These are phyloP conservation scores for Litsea cubeba DNA, from an alignment of 164 flowering plant species.

Conservation along the genomic window DNA sequence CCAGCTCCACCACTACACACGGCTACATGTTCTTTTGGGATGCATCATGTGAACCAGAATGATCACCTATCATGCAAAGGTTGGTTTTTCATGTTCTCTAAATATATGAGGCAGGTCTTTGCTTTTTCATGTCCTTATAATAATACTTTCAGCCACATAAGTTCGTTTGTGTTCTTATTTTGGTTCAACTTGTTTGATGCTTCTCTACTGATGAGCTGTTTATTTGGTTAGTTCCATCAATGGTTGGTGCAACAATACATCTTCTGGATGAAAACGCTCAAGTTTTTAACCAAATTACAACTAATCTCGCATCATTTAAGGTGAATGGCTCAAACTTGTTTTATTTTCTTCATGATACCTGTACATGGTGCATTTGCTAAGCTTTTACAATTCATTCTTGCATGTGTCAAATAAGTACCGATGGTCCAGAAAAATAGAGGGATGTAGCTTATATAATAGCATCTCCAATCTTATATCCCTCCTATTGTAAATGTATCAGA, in stretches of 20 bases:
- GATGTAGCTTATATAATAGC: background rate
- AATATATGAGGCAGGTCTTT: background rate
- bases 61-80: conserved; percentile 49
- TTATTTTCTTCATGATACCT: background rate
- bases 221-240: conserved; percentile 33
- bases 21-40: conserved; percentile 39
- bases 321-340: conserved; percentile 24
- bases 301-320: conserved; percentile 48
- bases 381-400: conserved; percentile 1
- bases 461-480: background rate
- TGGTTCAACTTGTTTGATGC: conserved; percentile 3
- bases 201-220: conserved; percentile 6
- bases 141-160: background rate
- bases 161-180: background rate
- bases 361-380: background rate
- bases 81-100: conserved; percentile 23
- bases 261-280: conserved; percentile 72
- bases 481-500: background rate
- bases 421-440: background rate
- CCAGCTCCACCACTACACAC: conserved; percentile 31
- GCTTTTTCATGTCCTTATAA: background rate
- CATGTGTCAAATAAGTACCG: background rate
- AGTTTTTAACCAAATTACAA: conserved; percentile 55
- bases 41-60: conserved; percentile 35
- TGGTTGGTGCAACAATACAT: conserved; percentile 40